Evolutionary conservation across 805 yeast species (phyloP).

Genomic region (Hanseniaspora taiwanica): DNA sequence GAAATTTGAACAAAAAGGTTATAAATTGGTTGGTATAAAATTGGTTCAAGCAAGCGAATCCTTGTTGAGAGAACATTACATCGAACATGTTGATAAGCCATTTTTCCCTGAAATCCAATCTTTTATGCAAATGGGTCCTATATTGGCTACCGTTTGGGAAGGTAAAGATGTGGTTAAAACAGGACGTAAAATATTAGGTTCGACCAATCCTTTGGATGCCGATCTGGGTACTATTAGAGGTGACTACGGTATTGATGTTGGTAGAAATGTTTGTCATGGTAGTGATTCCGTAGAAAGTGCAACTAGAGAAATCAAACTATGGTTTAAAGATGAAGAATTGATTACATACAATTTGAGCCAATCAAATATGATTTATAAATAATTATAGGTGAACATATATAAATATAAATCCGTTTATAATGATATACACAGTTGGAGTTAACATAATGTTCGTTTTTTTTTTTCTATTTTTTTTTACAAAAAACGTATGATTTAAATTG

Average conservation of each 20-base stretch:
- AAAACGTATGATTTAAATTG: too few relatives aligned
- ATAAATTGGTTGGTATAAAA: slow-evolving; percentile 93
- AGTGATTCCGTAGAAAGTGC: slow-evolving; percentile 99
- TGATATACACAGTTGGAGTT: neutral
- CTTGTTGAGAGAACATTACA: slow-evolving; percentile 86
- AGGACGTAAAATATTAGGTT: slow-evolving; percentile 96
- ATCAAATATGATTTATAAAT: slow-evolving; percentile 90
- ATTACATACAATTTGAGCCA: slow-evolving; percentile 80
- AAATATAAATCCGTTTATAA: too few relatives aligned
- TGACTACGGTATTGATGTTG: slow-evolving; percentile 96
- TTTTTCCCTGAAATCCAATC: slow-evolving; percentile 94
- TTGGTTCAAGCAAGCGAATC: slow-evolving; percentile 76
- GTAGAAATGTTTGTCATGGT: slow-evolving; percentile 99
- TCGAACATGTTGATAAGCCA: slow-evolving; percentile 89
- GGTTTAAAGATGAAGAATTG: slow-evolving; percentile 98
- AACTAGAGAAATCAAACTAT: slow-evolving; percentile 83
- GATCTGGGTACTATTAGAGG: slow-evolving; percentile 99
- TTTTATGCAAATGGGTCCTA: slow-evolving; percentile 98
- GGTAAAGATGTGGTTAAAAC: slow-evolving; percentile 99
- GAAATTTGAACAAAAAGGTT: slow-evolving; percentile 96
- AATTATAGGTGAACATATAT: slow-evolving; percentile 18
- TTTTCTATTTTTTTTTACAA: too few relatives aligned
- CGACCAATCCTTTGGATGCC: slow-evolving; percentile 94
- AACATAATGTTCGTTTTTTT: neutral
- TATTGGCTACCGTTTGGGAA: slow-evolving; percentile 99